A percentile compares a stretch with the other conserved stretches of the same genome.
phyloP scores from a whole-genome alignment of 1,284 basidiomycete genomes.

The Ceraceosorus guamensis region DNA sequence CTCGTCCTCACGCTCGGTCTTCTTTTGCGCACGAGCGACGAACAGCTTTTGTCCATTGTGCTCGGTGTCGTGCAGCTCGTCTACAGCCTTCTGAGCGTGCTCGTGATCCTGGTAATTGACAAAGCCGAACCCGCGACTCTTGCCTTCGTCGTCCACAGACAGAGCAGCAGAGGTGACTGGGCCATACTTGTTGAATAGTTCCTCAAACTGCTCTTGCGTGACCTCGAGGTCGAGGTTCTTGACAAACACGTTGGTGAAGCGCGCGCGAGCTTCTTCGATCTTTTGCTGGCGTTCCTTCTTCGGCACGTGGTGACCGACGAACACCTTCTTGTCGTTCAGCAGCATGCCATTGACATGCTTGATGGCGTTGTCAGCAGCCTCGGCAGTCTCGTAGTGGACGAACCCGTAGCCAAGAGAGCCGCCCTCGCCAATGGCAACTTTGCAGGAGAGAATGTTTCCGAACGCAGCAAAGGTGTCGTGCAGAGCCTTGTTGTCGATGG shows the following conservation, averaged over 20 bases:
- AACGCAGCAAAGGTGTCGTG: constrained; percentile 99
- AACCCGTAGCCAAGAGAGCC: constrained; percentile 67
- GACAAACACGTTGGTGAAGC: constrained; percentile 97
- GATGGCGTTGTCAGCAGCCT: constrained; percentile 84
- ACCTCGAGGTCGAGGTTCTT: constrained; percentile 89
- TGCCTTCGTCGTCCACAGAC: constrained; percentile 71
- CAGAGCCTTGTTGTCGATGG: constrained; percentile 99
- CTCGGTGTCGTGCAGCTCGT: constrained; percentile 81
- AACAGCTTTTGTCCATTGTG: constrained; percentile 83
- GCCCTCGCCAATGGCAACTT: constrained; percentile 64
- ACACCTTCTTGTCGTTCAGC: constrained; percentile 81
- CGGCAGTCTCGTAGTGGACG: constrained; percentile 97
- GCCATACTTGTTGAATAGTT: constrained; percentile 74
- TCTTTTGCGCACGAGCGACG: constrained; percentile 96
- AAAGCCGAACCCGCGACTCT: constrained; percentile 91
- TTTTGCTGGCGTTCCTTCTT: constrained; percentile 77
- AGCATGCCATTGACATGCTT: constrained; percentile 99
- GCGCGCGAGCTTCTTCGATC: constrained; percentile 90
- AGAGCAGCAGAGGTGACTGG: constrained; percentile 79
- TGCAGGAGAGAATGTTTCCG: constrained; percentile 97
- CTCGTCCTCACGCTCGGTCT: constrained; percentile 96
- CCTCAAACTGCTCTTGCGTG: constrained; percentile 77
- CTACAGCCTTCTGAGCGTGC: constrained; percentile 81
- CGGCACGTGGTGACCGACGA: constrained; percentile 93
- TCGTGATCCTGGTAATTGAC: constrained; percentile 94